These are phyloP conservation scores for Ambrosiella beaveri DNA, from an alignment of 2,329 filamentous ascomycete species.

Conservation along the genomic window DNA sequence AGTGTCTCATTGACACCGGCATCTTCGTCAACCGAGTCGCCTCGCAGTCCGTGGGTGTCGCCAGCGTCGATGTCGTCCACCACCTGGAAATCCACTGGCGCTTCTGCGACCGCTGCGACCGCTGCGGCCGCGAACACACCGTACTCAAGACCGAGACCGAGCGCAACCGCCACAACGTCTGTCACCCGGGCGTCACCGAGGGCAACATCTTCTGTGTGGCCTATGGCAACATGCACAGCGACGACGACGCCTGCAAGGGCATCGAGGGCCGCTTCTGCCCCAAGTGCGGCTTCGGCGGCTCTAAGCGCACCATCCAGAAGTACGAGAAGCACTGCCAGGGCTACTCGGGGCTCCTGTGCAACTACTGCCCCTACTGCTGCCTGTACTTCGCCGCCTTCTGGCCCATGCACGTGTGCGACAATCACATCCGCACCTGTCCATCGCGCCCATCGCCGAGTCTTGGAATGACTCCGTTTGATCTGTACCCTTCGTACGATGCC, in stretches of 20 bases:
- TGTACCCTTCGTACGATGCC: constrained; percentile 4
- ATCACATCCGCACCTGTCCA: constrained; percentile 11
- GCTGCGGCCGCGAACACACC: constrained; percentile 16
- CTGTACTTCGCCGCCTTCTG: not conserved
- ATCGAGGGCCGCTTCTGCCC: not conserved
- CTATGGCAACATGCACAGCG: constrained; percentile 14
- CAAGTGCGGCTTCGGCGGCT: constrained; percentile 14
- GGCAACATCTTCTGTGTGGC: constrained; percentile 14
- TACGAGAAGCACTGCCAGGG: constrained; percentile 15
- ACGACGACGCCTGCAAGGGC: constrained; percentile 13
- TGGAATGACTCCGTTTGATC: constrained; percentile 8
- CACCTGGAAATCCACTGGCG: constrained; percentile 13
- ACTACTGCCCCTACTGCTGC: constrained; percentile 16
- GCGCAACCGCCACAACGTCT: constrained; percentile 15
- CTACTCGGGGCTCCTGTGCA: constrained; percentile 12
- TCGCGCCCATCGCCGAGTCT: not conserved
- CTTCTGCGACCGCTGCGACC: constrained; percentile 17
- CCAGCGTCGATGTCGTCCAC: not conserved
- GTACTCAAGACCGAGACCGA: constrained; percentile 12
- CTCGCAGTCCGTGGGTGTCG: not conserved
- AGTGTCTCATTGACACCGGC: not conserved
- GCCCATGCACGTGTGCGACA: not conserved
- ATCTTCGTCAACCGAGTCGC: constrained; percentile 1
- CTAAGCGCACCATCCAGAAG: constrained; percentile 7
- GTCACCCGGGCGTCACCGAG: constrained; percentile 14